These are phyloP conservation scores for Fusarium marasasianum DNA, from an alignment of 2,329 filamentous ascomycete genomes.

Conservation along the genomic window DNA sequence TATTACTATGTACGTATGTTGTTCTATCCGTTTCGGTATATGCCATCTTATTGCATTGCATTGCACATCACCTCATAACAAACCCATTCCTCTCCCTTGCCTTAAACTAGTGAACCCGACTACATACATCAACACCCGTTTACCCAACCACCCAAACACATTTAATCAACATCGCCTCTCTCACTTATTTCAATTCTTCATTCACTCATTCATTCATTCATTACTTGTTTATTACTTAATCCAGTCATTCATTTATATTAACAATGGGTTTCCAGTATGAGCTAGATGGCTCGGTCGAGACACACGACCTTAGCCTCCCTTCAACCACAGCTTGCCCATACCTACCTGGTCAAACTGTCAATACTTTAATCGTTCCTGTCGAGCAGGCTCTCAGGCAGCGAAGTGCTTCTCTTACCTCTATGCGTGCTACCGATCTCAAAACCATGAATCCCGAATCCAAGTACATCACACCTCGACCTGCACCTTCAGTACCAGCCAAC, in stretches of 20 bases:
- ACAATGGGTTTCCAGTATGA: conserved; percentile 71
- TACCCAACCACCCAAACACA: conserved; percentile 27
- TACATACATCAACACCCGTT: conserved; percentile 17
- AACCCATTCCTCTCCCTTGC: conserved; percentile 35
- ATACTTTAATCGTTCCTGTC: conserved; percentile 82
- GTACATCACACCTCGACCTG: conserved; percentile 74
- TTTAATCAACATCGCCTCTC: conserved; percentile 28
- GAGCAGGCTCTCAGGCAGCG: conserved; percentile 70
- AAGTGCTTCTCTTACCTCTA: conserved; percentile 72
- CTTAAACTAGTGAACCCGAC: conserved; percentile 22
- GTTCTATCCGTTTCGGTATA: conserved; percentile 27
- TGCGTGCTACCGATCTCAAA: conserved; percentile 67
- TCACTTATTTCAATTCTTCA: conserved; percentile 18
- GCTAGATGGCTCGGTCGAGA: conserved; percentile 80
- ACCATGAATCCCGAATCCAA: conserved; percentile 84
- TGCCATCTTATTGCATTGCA: conserved; percentile 2
- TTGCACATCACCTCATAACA: conserved; percentile 13
- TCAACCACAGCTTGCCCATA: conserved; percentile 84
- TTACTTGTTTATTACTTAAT: background rate
- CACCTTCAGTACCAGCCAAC: conserved; percentile 49
- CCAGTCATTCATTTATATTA: conserved; percentile 32
- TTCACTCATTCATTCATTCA: background rate
- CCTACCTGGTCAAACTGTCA: conserved; percentile 87
- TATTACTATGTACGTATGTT: conserved; percentile 95
- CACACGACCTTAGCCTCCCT: conserved; percentile 75